Conservation (phyloP, 345 rosid genomes). For the Gossypium anomalum region DNA sequence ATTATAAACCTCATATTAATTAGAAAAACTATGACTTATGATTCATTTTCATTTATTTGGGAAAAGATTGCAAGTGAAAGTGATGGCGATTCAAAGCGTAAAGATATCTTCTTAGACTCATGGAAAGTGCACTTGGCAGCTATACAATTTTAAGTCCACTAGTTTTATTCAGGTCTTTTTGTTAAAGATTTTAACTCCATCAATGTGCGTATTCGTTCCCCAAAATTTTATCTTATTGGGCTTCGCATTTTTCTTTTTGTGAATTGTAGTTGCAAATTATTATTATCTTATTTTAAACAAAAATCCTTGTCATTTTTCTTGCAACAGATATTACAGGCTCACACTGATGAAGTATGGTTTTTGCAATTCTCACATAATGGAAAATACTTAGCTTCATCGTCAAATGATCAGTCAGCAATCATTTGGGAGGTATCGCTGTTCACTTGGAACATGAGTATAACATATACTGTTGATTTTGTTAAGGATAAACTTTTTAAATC, state of each 20-base stretch:
- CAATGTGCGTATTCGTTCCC: neutral
- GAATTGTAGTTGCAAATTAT: neutral
- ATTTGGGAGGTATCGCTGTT: conserved; percentile 53
- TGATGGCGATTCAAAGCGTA: neutral
- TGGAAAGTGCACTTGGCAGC: neutral
- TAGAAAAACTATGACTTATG: neutral
- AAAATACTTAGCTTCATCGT: conserved; percentile 61
- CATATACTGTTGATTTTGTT: neutral
- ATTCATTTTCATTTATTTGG: neutral
- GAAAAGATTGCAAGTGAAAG: neutral
- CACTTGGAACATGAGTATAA: neutral
- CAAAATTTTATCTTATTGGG: neutral
- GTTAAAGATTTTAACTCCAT: neutral
- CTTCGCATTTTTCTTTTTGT: neutral
- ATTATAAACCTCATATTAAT: neutral
- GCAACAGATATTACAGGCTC: conserved; percentile 50
- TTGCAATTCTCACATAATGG: conserved; percentile 68
- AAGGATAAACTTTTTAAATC: neutral
- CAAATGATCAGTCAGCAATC: conserved; percentile 51
- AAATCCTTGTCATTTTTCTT: conserved; percentile 6
- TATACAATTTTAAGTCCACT: neutral
- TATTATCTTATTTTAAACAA: neutral
- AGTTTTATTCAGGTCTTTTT: neutral
- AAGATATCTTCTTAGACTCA: neutral
- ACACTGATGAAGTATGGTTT: conserved; percentile 65